Conservation (phyloP, 2,329 filamentous ascomycete species). For the Hirsutella minnesotensis region DNA sequence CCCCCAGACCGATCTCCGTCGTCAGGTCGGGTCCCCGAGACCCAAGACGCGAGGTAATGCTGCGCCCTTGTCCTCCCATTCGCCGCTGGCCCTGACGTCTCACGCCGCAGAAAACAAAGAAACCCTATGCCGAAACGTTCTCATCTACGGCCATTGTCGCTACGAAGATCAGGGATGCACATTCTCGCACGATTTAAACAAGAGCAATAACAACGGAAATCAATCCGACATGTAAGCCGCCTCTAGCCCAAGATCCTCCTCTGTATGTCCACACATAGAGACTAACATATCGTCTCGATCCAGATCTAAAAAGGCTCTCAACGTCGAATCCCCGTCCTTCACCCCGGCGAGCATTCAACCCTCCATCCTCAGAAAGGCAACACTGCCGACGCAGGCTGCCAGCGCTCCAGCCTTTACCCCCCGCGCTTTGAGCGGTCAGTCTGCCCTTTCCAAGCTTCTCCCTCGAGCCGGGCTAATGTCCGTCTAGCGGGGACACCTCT, state of each 20-base stretch:
- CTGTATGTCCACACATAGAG: no score
- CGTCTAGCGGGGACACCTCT: conserved; percentile 22
- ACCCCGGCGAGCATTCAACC: conserved; percentile 50
- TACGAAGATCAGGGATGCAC: conserved; percentile 86
- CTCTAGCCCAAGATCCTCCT: neutral
- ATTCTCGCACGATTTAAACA: conserved; percentile 76
- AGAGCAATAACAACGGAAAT: conserved; percentile 27
- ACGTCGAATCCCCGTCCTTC: conserved; percentile 93
- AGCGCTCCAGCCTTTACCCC: conserved; percentile 80
- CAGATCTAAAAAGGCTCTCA: conserved; percentile 64
- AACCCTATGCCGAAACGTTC: conserved; percentile 81
- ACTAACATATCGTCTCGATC: neutral
- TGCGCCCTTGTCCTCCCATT: conserved; percentile 3
- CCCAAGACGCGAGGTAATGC: conserved; percentile 43
- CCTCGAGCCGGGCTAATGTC: neutral
- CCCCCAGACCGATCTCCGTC: conserved; percentile 33
- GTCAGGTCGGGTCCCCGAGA: conserved; percentile 43
- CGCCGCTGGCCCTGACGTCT: neutral
- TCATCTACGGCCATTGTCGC: conserved; percentile 86
- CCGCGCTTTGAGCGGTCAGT: conserved; percentile 38
- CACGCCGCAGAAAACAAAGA: conserved; percentile 61
- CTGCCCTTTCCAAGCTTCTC: neutral
- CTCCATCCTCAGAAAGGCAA: conserved; percentile 50
- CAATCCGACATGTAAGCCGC: conserved; percentile 38
- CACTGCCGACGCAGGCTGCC: conserved; percentile 82